phyloP scores from a whole-genome alignment of 1,139 yeast species.

The Yamadazyma spencermartinsiae region DNA sequence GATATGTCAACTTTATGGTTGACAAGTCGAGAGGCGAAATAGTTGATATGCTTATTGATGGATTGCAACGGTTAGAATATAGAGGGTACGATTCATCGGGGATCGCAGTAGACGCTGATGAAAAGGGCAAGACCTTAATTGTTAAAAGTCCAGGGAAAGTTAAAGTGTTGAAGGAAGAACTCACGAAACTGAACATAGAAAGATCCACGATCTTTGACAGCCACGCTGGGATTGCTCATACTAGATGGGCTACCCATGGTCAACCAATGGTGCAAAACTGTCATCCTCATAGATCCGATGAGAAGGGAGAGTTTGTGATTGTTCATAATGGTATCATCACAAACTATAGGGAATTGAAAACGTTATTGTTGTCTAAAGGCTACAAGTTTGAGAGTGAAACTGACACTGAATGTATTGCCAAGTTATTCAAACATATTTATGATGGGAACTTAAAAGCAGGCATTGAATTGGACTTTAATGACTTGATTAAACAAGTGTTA shows the following conservation, averaged over 20 bases:
- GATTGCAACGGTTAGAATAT: conserved; percentile 90
- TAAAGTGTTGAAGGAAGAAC: conserved; percentile 69
- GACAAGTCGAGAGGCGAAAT: conserved; percentile 92
- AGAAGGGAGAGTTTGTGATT: conserved; percentile 77
- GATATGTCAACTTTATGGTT: conserved; percentile 93
- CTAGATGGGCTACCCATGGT: conserved; percentile 99
- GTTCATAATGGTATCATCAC: conserved; percentile 99
- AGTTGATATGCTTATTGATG: conserved; percentile 84
- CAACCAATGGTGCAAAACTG: conserved; percentile 83
- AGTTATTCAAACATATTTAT: conserved; percentile 86
- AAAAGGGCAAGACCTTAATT: conserved; percentile 50
- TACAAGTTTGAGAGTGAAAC: conserved; percentile 87
- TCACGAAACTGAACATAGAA: conserved; percentile 56
- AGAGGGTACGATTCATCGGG: conserved; percentile 99
- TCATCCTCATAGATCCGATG: conserved; percentile 95
- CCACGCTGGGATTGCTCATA: conserved; percentile 97
- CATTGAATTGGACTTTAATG: conserved; percentile 70
- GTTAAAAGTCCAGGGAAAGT: conserved; percentile 94
- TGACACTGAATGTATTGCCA: conserved; percentile 97
- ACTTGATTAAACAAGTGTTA: conserved; percentile 88
- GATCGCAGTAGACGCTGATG: conserved; percentile 90
- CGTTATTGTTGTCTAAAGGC: conserved; percentile 78
- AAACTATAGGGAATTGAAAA: conserved; percentile 86
- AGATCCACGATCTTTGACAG: conserved; percentile 67
- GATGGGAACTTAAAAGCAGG: conserved; percentile 66